Evolutionary conservation across 2,329 filamentous ascomycete species (phyloP), one percentile per base, ranked within the genome.

Genomic region (Pyricularia sp.): DNA sequence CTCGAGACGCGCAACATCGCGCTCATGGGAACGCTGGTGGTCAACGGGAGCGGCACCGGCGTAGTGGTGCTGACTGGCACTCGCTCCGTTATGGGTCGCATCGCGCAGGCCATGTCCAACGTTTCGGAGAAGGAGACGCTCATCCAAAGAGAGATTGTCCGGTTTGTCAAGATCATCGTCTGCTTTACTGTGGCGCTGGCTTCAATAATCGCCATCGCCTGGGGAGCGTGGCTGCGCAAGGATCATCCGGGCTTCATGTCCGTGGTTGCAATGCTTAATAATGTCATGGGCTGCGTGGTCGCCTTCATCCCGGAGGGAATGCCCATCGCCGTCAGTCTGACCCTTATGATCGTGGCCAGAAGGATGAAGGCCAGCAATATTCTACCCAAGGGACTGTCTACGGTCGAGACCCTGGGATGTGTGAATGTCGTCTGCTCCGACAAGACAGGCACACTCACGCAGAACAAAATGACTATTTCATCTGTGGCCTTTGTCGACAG

Each of bases 381-480:
- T 66, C 88, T 91, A 60, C 85, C 89, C 44, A 87, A 91, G 65
- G 40, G 40, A 24, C 80, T 92, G 65, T 88, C 89, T 71, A 88
- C 89, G 26, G 91, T 89, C 70, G 89, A 91, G 74, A 90, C 90
- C 60, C 91, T 91, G 88, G 89, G 89, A 64, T 91, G 90, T 71
- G 88, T 88, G 7, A 89, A 87, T 0, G 85, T 84, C 0, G 86
- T 88, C 64, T 88, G 85, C 73, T 87, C 84, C 0, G 85, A 88
- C 75, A 88, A 88, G 74, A 88, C 85, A 0, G 85, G 85, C 62
- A 88, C 85, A 16, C 73, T 88, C 65, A 88, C 85, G 0, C 84
- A 87, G 70, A 87, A 87, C 71, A 85, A 86, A 73, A 88, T 88
- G 85, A 84, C 40, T 10, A 19, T 49, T 5, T 49, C 40, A 9